These are phyloP conservation scores for Trametes meyenii DNA, from an alignment of 768 basidiomycete genomes.

Conservation along the genomic window DNA sequence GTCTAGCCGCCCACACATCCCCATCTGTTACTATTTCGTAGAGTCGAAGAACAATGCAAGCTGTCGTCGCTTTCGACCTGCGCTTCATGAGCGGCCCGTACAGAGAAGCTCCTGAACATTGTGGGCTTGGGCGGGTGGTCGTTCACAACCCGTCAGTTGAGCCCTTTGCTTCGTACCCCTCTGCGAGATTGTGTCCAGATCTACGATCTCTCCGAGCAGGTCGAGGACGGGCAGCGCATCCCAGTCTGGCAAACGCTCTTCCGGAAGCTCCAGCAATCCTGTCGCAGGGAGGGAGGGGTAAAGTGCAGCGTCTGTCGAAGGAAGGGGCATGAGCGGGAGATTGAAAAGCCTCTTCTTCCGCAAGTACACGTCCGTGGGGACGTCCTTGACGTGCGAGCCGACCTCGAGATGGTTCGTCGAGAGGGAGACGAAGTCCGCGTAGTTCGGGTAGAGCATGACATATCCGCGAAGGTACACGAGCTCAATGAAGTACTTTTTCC, in stretches of 20 bases:
- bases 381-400: slow-evolving; percentile 74
- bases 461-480: slow-evolving; percentile 80
- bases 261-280: slow-evolving; percentile 63
- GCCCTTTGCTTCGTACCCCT: slow-evolving; percentile 36
- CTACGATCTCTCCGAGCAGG: slow-evolving; percentile 41
- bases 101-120: slow-evolving; percentile 32
- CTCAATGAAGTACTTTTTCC: slow-evolving; percentile 92
- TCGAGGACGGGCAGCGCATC: slow-evolving; percentile 68
- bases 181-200: slow-evolving; percentile 36
- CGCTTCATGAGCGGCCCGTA: not conserved
- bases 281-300: slow-evolving; percentile 22
- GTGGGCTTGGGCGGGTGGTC: slow-evolving; percentile 2
- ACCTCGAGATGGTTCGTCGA: slow-evolving; percentile 92
- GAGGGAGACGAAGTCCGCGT: slow-evolving; percentile 64
- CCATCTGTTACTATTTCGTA: not conserved
- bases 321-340: slow-evolving; percentile 67
- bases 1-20: slow-evolving; percentile 12
- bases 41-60: slow-evolving; percentile 12
- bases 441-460: slow-evolving; percentile 91
- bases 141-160: slow-evolving; percentile 30
- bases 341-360: slow-evolving; percentile 67
- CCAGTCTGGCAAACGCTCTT: slow-evolving; percentile 53
- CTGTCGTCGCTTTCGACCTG: slow-evolving; percentile 15
- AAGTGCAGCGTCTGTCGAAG: slow-evolving; percentile 27
- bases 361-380: slow-evolving; percentile 46